phyloP scores from a whole-genome alignment of 768 basidiomycete species.

The Jaapia argillacea region DNA sequence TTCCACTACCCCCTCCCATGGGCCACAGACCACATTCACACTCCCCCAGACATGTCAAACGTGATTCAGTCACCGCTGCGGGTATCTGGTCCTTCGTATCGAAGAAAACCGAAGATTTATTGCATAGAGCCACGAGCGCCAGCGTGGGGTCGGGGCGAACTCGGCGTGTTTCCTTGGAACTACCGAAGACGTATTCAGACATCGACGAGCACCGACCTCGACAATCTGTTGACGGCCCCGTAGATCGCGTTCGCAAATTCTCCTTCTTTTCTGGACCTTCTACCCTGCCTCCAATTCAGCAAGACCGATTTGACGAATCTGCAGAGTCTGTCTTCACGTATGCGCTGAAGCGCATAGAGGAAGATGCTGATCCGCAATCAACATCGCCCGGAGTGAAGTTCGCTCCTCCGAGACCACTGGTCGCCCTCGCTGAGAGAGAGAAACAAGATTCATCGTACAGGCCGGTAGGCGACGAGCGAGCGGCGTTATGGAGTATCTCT shows the following conservation, averaged over 20 bases:
- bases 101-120: slow-evolving; percentile 24
- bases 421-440: slow-evolving; percentile 42
- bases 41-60: slow-evolving; percentile 4
- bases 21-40: background rate
- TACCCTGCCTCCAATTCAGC: too few species aligned
- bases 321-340: slow-evolving; percentile 24
- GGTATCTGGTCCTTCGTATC: slow-evolving; percentile 26
- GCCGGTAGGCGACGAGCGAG: slow-evolving; percentile 47
- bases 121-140: slow-evolving; percentile 14
- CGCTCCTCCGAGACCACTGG: slow-evolving; percentile 35
- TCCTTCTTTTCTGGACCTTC: too few species aligned
- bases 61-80: slow-evolving; percentile 10
- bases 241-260: background rate
- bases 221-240: slow-evolving; percentile 19
- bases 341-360: slow-evolving; percentile 31
- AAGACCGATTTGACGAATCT: too few species aligned
- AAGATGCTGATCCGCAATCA: slow-evolving; percentile 31
- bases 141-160: slow-evolving; percentile 14
- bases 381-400: slow-evolving; percentile 43
- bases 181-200: slow-evolving; percentile 9
- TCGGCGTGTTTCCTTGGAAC: slow-evolving; percentile 32
- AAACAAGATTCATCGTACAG: slow-evolving; percentile 23
- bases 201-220: slow-evolving; percentile 5
- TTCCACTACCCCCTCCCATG: background rate
- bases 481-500: slow-evolving; percentile 39